Conservation (phyloP, 179 eudicot genomes). For the Patellifolia procumbens region DNA sequence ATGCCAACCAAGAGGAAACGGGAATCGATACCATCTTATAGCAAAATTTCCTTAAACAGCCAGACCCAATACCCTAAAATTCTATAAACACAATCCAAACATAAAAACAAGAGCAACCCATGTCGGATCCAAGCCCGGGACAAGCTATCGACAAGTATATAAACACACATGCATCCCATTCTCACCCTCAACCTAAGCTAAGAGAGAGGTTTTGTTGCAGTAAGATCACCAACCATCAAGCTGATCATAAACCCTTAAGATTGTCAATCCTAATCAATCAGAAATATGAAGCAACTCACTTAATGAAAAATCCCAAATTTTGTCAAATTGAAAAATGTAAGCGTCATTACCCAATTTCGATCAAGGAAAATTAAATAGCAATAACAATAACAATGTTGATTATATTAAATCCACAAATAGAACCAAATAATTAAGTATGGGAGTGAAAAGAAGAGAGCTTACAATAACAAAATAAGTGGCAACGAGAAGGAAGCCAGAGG, state of each 20-base stretch:
- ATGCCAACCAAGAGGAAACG: neutral
- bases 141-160: neutral
- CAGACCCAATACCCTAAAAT: neutral
- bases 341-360: no score
- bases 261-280: no score
- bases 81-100: neutral
- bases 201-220: neutral
- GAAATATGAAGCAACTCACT: neutral
- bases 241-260: neutral
- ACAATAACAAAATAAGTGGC: slow-evolving; percentile 81
- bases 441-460: slow-evolving; percentile 25
- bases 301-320: neutral
- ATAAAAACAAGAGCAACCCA: neutral
- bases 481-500: slow-evolving; percentile 76
- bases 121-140: neutral
- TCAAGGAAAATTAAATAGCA: no score
- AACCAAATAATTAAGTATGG: neutral
- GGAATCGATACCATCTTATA: neutral
- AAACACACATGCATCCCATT: neutral
- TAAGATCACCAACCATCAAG: neutral
- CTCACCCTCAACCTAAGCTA: neutral
- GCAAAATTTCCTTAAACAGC: neutral
- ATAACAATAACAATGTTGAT: neutral
- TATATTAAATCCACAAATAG: neutral
- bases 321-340: neutral